A percentile compares a stretch with the other conserved stretches of the same genome.
Conservation (phyloP, 2,329 filamentous ascomycete species). For the Periconia sp. region DNA sequence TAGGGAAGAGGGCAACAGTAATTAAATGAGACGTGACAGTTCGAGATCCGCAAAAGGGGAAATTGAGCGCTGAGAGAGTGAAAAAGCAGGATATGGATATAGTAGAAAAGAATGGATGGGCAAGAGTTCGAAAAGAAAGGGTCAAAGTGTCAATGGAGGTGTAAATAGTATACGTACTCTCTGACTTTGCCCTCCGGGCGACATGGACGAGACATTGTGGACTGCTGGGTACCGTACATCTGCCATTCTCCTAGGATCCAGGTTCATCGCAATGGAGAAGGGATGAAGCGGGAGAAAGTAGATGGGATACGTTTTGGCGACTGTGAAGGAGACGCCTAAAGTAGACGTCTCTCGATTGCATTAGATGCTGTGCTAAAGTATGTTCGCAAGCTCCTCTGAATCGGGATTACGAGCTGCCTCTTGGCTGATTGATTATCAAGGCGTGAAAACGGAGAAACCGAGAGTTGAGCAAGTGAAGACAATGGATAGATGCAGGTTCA, state of each 20-base stretch:
- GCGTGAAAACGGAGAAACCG: neutral
- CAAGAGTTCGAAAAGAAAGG: neutral
- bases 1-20: too few relatives aligned
- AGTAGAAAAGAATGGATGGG: neutral
- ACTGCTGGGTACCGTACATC: slow-evolving; percentile 23
- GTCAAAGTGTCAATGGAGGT: neutral
- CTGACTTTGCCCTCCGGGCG: slow-evolving; percentile 8
- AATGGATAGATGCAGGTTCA: neutral
- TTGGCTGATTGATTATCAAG: too few relatives aligned
- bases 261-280: slow-evolving; percentile 37
- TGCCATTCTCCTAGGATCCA: slow-evolving; percentile 17
- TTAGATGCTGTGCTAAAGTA: slow-evolving; percentile 1
- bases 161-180: slow-evolving; percentile 25
- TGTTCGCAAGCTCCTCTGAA: slow-evolving; percentile 13
- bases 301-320: slow-evolving; percentile 35
- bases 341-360: slow-evolving; percentile 13
- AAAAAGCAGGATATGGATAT: neutral
- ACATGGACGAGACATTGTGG: slow-evolving; percentile 24
- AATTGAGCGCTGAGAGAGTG: neutral
- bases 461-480: neutral
- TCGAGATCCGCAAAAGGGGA: too few relatives aligned
- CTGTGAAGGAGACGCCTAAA: slow-evolving; percentile 11
- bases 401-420: slow-evolving; percentile 9
- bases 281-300: slow-evolving; percentile 39
- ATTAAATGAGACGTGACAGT: too few relatives aligned